phyloP scores from a whole-genome alignment of 257 asterid species.

The Salvia rosmarinus region DNA sequence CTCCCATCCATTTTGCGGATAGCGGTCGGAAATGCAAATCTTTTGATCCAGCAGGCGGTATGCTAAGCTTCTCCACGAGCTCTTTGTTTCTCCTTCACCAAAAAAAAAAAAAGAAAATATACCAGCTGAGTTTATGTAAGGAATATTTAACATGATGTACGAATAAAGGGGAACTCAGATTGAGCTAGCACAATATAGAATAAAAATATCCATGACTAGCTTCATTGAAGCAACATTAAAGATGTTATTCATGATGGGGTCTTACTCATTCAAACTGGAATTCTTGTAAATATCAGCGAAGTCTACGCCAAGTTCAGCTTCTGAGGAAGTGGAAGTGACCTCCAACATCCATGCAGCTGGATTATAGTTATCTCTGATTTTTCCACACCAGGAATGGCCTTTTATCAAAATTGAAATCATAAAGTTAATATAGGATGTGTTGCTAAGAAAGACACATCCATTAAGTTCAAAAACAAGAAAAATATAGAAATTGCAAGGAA shows the following conservation, averaged over 20 bases:
- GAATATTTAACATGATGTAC: background rate
- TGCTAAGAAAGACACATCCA: background rate
- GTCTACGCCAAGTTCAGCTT: slow-evolving; percentile 58
- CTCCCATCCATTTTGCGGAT: slow-evolving; percentile 48
- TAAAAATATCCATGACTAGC: too few species aligned
- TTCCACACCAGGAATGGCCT: slow-evolving; percentile 49
- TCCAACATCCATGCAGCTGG: slow-evolving; percentile 62
- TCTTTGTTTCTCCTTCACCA: slow-evolving; percentile 42
- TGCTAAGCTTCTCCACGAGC: slow-evolving; percentile 39
- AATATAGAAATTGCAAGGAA: background rate
- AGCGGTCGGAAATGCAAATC: slow-evolving; percentile 45
- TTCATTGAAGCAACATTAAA: background rate
- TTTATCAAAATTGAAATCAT: slow-evolving; percentile 11
- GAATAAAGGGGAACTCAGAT: background rate
- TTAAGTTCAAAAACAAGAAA: background rate
- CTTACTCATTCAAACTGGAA: slow-evolving; percentile 50
- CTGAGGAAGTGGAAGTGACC: slow-evolving; percentile 62
- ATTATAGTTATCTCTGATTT: slow-evolving; percentile 45
- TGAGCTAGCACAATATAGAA: too few species aligned
- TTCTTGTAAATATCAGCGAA: slow-evolving; percentile 56
- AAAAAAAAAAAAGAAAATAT: background rate
- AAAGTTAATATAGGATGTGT: background rate
- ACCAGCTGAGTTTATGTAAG: background rate
- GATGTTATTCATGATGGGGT: slow-evolving; percentile 23
- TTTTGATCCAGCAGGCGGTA: slow-evolving; percentile 46